Conservation (phyloP, 140 eudicot species). For the Flaveria floridana region DNA sequence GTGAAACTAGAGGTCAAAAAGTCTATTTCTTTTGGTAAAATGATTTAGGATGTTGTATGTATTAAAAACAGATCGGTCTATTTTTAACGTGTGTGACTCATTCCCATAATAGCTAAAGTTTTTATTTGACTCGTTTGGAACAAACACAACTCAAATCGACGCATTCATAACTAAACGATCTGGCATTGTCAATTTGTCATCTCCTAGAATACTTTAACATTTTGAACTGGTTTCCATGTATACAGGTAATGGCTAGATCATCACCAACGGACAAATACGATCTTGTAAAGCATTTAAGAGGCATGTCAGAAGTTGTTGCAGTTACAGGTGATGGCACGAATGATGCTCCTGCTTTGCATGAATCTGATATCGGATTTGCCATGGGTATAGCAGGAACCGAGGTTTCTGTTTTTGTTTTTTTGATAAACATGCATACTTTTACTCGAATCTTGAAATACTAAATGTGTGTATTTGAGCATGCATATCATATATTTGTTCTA, state of each 20-base stretch:
- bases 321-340: slow-evolving; percentile 98
- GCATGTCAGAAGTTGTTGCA: slow-evolving; percentile 74
- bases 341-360: slow-evolving; percentile 96
- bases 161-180: no score
- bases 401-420: slow-evolving; percentile 42
- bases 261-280: slow-evolving; percentile 80
- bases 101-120: no score
- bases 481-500: not conserved
- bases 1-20: no score
- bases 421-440: not conserved
- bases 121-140: no score
- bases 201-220: no score
- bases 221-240: slow-evolving; percentile 15
- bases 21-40: no score
- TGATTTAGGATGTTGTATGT: no score
- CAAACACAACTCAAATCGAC: no score
- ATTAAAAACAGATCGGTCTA: no score
- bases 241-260: slow-evolving; percentile 93
- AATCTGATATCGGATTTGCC: slow-evolving; percentile 92
- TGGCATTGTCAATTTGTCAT: no score
- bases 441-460: not conserved
- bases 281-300: slow-evolving; percentile 60
- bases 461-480: not conserved
- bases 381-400: slow-evolving; percentile 99
- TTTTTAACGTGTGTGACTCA: no score